Evolutionary conservation across 768 basidiomycete species (phyloP).

Genomic region (Rhodotorula toruloides): DNA sequence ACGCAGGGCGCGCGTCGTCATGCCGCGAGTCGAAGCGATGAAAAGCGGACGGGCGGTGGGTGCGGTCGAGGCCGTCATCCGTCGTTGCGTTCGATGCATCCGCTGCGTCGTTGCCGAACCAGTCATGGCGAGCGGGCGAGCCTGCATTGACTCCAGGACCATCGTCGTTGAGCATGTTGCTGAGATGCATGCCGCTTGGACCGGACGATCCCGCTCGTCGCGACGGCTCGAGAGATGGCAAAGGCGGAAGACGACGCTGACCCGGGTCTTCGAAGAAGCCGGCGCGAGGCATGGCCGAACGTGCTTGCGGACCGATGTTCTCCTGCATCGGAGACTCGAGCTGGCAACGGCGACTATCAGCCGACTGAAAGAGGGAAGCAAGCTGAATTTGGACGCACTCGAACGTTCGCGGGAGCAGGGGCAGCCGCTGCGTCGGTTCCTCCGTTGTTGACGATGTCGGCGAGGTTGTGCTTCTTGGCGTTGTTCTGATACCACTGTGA

Average conservation of each 20-base stretch:
- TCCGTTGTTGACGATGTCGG: constrained; percentile 22
- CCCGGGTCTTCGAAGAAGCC: constrained; percentile 23
- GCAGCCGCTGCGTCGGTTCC: background rate
- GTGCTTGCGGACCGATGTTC: background rate
- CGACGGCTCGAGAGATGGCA: constrained; percentile 1
- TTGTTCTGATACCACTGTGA: constrained; percentile 37
- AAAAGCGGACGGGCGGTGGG: background rate
- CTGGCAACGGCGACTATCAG: background rate
- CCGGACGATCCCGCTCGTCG: background rate
- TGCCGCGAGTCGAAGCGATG: background rate
- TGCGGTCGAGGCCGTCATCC: constrained; percentile 6
- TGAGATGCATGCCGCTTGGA: constrained; percentile 37
- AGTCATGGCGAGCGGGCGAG: constrained; percentile 16
- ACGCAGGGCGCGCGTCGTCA: background rate
- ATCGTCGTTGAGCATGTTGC: constrained; percentile 40
- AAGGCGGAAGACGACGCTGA: constrained; percentile 8
- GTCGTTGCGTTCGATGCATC: constrained; percentile 8
- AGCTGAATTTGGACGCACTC: too few relatives aligned
- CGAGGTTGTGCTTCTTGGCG: constrained; percentile 42
- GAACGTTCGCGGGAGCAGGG: background rate
- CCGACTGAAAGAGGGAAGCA: background rate
- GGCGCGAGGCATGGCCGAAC: constrained; percentile 10
- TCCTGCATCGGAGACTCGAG: background rate
- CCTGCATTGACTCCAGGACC: constrained; percentile 13
- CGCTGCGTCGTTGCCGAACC: constrained; percentile 23